A percentile compares a stretch with the other conserved stretches of the same genome.
These are phyloP conservation scores for Emericellopsis cladophorae DNA, from an alignment of 2,329 filamentous ascomycete species.

Conservation along the genomic window DNA sequence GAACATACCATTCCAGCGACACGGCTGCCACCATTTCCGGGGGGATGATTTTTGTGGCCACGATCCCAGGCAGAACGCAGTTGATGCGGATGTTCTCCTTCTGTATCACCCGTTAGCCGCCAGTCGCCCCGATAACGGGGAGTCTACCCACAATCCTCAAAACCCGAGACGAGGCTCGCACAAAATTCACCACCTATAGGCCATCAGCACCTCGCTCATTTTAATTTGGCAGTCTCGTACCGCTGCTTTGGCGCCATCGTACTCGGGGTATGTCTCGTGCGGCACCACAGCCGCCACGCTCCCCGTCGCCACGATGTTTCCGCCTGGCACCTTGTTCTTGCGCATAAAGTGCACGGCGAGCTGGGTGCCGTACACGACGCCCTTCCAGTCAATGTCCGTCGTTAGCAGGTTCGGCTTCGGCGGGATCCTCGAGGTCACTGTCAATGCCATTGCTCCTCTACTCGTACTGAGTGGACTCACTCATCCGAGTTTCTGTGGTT, in stretches of 20 bases:
- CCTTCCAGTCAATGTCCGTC: constrained; percentile 38
- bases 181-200: constrained; percentile 14
- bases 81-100: constrained; percentile 38
- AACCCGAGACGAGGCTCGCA: constrained; percentile 22
- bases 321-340: constrained; percentile 27
- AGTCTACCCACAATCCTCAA: constrained; percentile 14
- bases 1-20: constrained; percentile 13
- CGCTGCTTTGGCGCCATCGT: constrained; percentile 36
- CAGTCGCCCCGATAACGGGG: background rate
- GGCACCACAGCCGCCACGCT: constrained; percentile 30
- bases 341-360: constrained; percentile 41
- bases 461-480: constrained; percentile 1
- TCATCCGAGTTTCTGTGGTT: constrained; percentile 6
- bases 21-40: constrained; percentile 28
- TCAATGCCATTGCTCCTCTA: background rate
- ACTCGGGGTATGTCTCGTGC: constrained; percentile 30
- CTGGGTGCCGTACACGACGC: constrained; percentile 33
- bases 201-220: background rate
- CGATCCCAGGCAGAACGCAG: constrained; percentile 31
- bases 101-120: background rate
- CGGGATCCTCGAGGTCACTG: constrained; percentile 15
- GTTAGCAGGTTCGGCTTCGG: constrained; percentile 27
- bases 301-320: constrained; percentile 28
- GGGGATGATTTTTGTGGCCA: constrained; percentile 30
- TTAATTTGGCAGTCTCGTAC: constrained; percentile 13